Conservation (phyloP, 371 early-diverging fungal species). For the Capillidium heterosporum region DNA sequence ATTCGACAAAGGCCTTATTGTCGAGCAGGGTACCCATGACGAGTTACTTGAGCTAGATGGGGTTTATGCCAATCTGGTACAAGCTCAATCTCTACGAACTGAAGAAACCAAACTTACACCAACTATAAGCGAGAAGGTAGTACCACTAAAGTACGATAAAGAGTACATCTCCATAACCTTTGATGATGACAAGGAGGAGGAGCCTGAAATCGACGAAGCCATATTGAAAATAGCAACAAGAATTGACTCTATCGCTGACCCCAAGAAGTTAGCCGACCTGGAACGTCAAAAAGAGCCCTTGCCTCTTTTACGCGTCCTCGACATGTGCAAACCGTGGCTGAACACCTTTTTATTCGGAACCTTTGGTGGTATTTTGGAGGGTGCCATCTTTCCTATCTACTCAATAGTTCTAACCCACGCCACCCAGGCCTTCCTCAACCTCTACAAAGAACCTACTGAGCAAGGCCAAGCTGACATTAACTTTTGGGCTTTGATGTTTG, state of each 20-base stretch:
- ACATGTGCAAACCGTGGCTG: conserved; percentile 7
- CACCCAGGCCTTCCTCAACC: conserved; percentile 14
- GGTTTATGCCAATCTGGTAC: conserved; percentile 30
- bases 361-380: conserved; percentile 26
- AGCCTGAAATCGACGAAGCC: too few species aligned
- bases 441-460: neutral
- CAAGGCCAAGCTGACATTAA: conserved; percentile 20
- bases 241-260: too few species aligned
- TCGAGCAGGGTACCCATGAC: conserved; percentile 58
- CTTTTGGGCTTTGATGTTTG: conserved; percentile 62
- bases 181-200: too few species aligned
- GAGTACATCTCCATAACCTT: too few species aligned
- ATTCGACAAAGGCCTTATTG: conserved; percentile 42
- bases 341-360: conserved; percentile 14
- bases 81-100: conserved; percentile 15
- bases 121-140: too few species aligned
- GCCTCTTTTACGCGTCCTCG: conserved; percentile 10
- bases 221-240: too few species aligned
- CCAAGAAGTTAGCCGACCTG: neutral
- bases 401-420: conserved; percentile 26
- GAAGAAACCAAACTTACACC: conserved; percentile 3
- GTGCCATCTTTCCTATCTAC: conserved; percentile 26
- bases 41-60: conserved; percentile 27
- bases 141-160: too few species aligned
- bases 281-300: conserved; percentile 8